These are phyloP conservation scores for Dactylellina cionopaga DNA, from an alignment of 2,329 filamentous ascomycete species.

Conservation along the genomic window DNA sequence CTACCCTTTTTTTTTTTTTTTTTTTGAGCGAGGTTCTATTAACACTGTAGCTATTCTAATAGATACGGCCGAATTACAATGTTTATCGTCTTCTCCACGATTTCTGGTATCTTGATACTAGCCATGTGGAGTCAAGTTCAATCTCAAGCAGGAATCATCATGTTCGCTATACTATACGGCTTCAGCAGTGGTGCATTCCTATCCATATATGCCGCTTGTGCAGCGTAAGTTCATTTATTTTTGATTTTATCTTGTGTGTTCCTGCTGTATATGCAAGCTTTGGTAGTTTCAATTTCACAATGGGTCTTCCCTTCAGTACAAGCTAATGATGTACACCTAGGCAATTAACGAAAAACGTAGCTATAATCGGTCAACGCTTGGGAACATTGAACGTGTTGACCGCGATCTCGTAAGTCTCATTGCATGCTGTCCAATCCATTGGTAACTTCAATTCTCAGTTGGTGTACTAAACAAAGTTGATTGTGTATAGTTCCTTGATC, in stretches of 20 bases:
- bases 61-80: conserved; percentile 46
- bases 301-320: not conserved
- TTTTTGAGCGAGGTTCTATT: not conserved
- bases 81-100: conserved; percentile 42
- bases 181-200: conserved; percentile 50
- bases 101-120: conserved; percentile 44
- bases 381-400: conserved; percentile 47
- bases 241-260: not conserved
- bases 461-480: not conserved
- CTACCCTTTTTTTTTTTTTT: not conserved
- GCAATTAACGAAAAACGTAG: conserved; percentile 47
- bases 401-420: conserved; percentile 39
- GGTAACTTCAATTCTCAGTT: too few species aligned
- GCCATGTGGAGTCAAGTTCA: conserved; percentile 49
- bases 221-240: conserved; percentile 17
- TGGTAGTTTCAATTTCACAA: not conserved
- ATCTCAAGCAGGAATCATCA: conserved; percentile 37
- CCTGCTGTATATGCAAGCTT: not conserved
- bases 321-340: not conserved
- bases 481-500: conserved; percentile 26
- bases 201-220: conserved; percentile 47
- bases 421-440: too few species aligned
- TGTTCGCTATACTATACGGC: conserved; percentile 42
- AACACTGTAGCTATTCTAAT: not conserved
- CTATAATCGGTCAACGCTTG: conserved; percentile 47